These are phyloP conservation scores for Digitaria exilis DNA, from an alignment of 202 grass and related monocot species.

Conservation along the genomic window DNA sequence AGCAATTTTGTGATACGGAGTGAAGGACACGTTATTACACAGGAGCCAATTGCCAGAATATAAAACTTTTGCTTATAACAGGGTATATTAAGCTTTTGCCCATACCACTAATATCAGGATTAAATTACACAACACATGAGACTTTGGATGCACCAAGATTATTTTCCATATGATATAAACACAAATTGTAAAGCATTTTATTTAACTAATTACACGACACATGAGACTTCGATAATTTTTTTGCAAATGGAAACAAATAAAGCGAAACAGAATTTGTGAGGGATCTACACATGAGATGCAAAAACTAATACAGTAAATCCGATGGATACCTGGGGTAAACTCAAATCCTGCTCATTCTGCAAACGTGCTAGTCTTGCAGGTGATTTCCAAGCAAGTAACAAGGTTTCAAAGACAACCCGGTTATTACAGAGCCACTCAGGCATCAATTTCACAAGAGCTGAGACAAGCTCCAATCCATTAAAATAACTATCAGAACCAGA, in stretches of 20 bases:
- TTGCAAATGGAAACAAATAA: not conserved
- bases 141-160: not conserved
- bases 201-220: too few species aligned
- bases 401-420: slow-evolving; percentile 77
- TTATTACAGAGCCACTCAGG: slow-evolving; percentile 92
- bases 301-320: slow-evolving; percentile 8
- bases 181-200: not conserved
- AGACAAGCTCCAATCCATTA: slow-evolving; percentile 94
- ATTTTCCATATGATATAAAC: not conserved
- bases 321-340: slow-evolving; percentile 72
- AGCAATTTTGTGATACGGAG: not conserved
- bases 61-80: not conserved
- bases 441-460: slow-evolving; percentile 90
- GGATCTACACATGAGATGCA: slow-evolving; percentile 1
- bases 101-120: not conserved
- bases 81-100: slow-evolving; percentile 15
- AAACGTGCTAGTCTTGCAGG: slow-evolving; percentile 78
- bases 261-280: not conserved
- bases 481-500: slow-evolving; percentile 84
- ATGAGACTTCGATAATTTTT: not conserved
- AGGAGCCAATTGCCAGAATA: not conserved
- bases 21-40: not conserved
- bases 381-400: slow-evolving; percentile 97
- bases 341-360: slow-evolving; percentile 93
- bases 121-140: not conserved